phyloP scores from a whole-genome alignment of 2,329 filamentous ascomycete species.

The Alternaria panax region DNA sequence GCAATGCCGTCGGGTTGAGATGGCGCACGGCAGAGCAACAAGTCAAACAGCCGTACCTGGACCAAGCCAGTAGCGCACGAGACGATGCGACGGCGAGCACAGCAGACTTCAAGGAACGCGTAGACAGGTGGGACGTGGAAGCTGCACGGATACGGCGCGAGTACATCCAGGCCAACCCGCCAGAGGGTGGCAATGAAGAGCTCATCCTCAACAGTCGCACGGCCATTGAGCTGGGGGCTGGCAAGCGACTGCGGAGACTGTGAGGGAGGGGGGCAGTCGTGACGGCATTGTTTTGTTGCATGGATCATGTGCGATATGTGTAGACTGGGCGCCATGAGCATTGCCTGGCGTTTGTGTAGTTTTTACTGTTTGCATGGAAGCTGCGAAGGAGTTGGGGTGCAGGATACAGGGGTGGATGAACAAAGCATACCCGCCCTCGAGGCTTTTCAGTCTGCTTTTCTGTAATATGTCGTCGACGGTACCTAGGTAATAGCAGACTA shows the following conservation, averaged over 20 bases:
- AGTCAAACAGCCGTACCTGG: constrained; percentile 78
- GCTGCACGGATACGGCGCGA: constrained; percentile 60
- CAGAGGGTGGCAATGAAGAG: constrained; percentile 39
- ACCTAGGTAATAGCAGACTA: not conserved
- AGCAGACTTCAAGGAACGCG: constrained; percentile 66
- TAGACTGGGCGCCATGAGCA: constrained; percentile 33
- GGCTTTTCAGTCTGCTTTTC: not conserved
- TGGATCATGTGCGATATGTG: constrained; percentile 23
- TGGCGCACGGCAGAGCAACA: constrained; percentile 81
- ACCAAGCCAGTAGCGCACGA: constrained; percentile 76
- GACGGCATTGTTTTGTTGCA: constrained; percentile 25
- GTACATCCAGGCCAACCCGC: constrained; percentile 50
- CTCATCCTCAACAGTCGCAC: constrained; percentile 45
- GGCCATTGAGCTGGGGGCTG: constrained; percentile 48
- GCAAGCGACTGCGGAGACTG: constrained; percentile 44
- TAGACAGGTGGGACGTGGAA: constrained; percentile 74
- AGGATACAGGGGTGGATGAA: constrained; percentile 14
- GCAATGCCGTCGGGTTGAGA: constrained; percentile 84
- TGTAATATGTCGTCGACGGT: not conserved
- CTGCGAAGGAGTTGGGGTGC: constrained; percentile 12
- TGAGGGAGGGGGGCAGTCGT: constrained; percentile 14
- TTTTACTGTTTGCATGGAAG: not conserved
- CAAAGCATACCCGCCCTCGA: not conserved
- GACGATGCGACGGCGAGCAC: constrained; percentile 66
- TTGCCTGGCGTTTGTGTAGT: constrained; percentile 29